Percentiles rank a stretch among this genome's conserved stretches.
These are phyloP conservation scores for Cercospora nicotianae DNA, from an alignment of 2,329 filamentous ascomycete species.

Conservation along the genomic window DNA sequence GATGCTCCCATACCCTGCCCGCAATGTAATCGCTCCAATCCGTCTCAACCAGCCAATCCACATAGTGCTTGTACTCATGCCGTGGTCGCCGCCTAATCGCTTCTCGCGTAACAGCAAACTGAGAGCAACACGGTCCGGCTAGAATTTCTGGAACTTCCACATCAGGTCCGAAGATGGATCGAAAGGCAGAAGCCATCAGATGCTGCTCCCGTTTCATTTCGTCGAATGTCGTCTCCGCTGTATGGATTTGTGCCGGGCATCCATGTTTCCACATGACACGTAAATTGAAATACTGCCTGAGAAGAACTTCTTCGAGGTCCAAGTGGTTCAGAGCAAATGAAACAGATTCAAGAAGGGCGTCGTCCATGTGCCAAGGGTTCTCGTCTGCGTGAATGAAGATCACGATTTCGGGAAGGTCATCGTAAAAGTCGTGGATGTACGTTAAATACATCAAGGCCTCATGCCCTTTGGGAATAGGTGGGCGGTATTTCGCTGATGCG, in stretches of 20 bases:
- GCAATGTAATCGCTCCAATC: conserved; percentile 21
- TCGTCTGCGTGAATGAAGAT: conserved; percentile 28
- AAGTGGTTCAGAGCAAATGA: conserved; percentile 23
- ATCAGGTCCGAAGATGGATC: conserved; percentile 24
- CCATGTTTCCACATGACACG: conserved; percentile 26
- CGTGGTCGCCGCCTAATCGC: conserved; percentile 17
- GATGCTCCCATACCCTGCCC: conserved; percentile 28
- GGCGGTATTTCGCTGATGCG: conserved; percentile 19
- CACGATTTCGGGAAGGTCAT: conserved; percentile 23
- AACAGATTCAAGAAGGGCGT: conserved; percentile 18
- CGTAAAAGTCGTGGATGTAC: conserved; percentile 28
- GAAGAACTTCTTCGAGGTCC: conserved; percentile 23
- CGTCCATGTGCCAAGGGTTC: conserved; percentile 27
- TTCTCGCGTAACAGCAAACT: conserved; percentile 25
- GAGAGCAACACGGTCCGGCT: conserved; percentile 29
- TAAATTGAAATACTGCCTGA: conserved; percentile 27
- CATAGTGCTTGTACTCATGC: conserved; percentile 21
- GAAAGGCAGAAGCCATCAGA: conserved; percentile 22
- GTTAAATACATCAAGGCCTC: conserved; percentile 31
- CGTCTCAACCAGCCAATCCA: conserved; percentile 19
- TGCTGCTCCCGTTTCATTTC: conserved; percentile 25
- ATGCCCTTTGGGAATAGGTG: conserved; percentile 21
- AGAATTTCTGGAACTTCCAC: conserved; percentile 21
- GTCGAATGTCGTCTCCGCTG: conserved; percentile 19
- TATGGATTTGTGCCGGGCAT: conserved; percentile 28